These are phyloP conservation scores for Globisporangium uncinulatum DNA, from an alignment of 352 stramenopile species.

Conservation along the genomic window DNA sequence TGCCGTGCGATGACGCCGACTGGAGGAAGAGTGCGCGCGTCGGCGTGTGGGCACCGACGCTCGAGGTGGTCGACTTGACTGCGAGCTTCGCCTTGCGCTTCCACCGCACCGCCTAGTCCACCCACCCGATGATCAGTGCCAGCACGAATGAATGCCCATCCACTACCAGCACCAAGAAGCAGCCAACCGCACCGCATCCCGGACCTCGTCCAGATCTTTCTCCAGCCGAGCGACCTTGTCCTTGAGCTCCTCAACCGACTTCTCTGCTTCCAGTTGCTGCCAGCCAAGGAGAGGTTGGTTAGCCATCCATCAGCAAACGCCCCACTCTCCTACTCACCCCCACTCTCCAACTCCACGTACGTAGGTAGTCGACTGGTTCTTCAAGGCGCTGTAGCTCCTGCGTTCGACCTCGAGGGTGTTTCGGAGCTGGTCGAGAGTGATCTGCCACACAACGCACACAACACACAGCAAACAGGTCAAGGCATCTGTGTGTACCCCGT, in stretches of 20 bases:
- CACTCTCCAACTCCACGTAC: slow-evolving; percentile 12
- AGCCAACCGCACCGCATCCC: slow-evolving; percentile 32
- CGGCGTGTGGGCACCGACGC: slow-evolving; percentile 19
- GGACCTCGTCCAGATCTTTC: slow-evolving; percentile 56
- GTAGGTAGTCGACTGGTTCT: slow-evolving; percentile 33
- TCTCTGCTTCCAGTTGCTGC: slow-evolving; percentile 32
- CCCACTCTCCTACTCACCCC: background rate
- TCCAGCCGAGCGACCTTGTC: slow-evolving; percentile 54
- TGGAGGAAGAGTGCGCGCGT: slow-evolving; percentile 33
- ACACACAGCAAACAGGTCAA: background rate
- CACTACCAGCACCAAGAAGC: no score
- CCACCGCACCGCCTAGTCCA: slow-evolving; percentile 36
- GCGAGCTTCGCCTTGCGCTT: slow-evolving; percentile 68
- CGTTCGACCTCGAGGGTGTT: slow-evolving; percentile 33
- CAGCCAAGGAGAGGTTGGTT: slow-evolving; percentile 19
- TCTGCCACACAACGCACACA: slow-evolving; percentile 14
- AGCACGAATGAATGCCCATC: background rate
- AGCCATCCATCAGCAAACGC: slow-evolving; percentile 8
- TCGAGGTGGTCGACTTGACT: slow-evolving; percentile 25
- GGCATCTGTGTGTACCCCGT: background rate
- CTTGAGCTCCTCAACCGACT: slow-evolving; percentile 41
- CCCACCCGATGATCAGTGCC: slow-evolving; percentile 1
- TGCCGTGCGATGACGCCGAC: slow-evolving; percentile 51
- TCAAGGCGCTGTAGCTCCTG: slow-evolving; percentile 22
- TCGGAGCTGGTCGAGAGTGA: slow-evolving; percentile 29